Conservation (phyloP, 306 rosid genomes). For the Gastrolobium villosum region DNA sequence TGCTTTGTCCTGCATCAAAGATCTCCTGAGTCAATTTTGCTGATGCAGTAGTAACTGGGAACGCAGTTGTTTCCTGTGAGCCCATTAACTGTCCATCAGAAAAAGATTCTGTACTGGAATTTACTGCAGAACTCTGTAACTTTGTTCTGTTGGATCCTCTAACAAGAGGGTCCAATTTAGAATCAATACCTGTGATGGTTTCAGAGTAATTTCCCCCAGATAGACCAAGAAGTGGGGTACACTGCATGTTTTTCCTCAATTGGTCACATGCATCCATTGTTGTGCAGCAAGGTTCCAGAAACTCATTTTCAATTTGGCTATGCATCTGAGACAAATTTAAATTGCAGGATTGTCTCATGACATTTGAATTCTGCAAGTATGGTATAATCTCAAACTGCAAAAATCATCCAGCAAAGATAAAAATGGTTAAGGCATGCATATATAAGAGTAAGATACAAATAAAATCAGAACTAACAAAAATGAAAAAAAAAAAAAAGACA, state of each 20-base stretch:
- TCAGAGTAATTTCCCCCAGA: constrained; percentile 71
- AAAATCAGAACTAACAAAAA: constrained; percentile 4
- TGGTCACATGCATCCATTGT: constrained; percentile 55
- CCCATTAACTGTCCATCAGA: constrained; percentile 97
- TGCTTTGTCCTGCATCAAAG: constrained; percentile 52
- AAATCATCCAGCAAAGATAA: constrained; percentile 32
- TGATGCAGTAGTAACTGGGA: constrained; percentile 60
- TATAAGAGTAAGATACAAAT: not conserved
- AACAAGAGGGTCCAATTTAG: constrained; percentile 75
- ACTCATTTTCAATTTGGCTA: constrained; percentile 46
- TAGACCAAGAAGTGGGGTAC: constrained; percentile 49
- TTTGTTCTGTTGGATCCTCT: constrained; percentile 70
- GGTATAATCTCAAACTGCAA: constrained; percentile 57
- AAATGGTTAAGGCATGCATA: not conserved
- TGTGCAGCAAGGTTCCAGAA: constrained; percentile 48
- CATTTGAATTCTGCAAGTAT: constrained; percentile 47
- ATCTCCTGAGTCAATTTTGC: constrained; percentile 62
- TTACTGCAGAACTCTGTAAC: constrained; percentile 84
- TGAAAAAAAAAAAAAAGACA: not conserved
- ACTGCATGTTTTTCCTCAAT: constrained; percentile 54
- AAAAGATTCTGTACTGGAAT: constrained; percentile 85
- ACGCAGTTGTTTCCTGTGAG: constrained; percentile 83
- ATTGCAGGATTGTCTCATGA: constrained; percentile 44
- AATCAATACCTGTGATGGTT: constrained; percentile 87
- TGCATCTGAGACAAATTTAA: constrained; percentile 48